A percentile compares a stretch with the other conserved stretches of the same genome.
These are phyloP conservation scores for Sorghum bicolor DNA, from an alignment of 176 grass and related monocot species.

Conservation along the genomic window DNA sequence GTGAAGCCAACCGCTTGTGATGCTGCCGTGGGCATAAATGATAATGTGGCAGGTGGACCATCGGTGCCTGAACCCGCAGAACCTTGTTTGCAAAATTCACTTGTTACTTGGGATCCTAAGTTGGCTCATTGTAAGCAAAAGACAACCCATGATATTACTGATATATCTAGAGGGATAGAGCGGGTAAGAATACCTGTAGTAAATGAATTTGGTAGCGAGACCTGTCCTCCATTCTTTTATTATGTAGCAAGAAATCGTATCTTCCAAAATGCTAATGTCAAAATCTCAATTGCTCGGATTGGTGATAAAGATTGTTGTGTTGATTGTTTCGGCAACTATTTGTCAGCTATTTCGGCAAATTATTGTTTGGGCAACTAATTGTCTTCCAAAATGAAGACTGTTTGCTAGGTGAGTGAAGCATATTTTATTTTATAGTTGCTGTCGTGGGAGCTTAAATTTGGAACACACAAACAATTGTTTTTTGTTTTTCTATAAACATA, in stretches of 20 bases:
- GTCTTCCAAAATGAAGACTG: too few relatives aligned
- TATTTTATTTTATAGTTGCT: too few relatives aligned
- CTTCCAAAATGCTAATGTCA: conserved; percentile 55
- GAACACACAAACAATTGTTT: too few relatives aligned
- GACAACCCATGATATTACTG: conserved; percentile 52
- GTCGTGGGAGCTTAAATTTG: too few relatives aligned
- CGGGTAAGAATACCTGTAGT: conserved; percentile 54
- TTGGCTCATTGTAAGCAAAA: conserved; percentile 33
- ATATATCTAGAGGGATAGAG: conserved; percentile 76
- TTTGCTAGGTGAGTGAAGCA: too few relatives aligned
- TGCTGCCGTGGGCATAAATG: conserved; percentile 20
- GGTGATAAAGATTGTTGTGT: conserved; percentile 65
- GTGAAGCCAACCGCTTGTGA: conserved; percentile 17
- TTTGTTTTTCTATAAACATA: too few relatives aligned
- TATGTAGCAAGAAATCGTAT: conserved; percentile 63
- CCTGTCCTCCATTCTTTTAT: conserved; percentile 49
- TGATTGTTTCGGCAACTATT: conserved; percentile 67
- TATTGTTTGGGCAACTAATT: too few relatives aligned
- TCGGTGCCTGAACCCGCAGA: neutral
- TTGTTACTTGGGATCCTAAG: conserved; percentile 39
- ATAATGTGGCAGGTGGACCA: conserved; percentile 2
- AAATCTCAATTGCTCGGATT: conserved; percentile 67
- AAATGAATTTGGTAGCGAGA: conserved; percentile 59
- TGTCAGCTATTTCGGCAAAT: too few relatives aligned
- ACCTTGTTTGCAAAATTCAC: conserved; percentile 7